Percentiles rank a stretch among this genome's conserved stretches.
Evolutionary conservation across 75 land plant species (phyloP).

Genomic region (Selaginella tamariscina): DNA sequence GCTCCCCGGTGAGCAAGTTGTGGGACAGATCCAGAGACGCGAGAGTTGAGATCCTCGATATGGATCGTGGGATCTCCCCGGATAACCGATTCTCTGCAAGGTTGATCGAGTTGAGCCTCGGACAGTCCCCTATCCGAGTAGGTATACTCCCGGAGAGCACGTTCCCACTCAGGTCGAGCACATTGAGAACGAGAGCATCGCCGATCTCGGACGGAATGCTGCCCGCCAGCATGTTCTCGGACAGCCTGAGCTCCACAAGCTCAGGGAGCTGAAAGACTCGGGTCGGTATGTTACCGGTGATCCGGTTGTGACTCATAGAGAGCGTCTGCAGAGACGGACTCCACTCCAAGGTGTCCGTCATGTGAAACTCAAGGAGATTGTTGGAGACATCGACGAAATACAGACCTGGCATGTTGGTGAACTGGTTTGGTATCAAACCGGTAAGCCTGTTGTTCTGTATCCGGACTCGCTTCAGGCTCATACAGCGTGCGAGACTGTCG

Average conservation of each 20-base stretch:
- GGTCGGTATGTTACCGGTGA: neutral
- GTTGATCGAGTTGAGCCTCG: neutral
- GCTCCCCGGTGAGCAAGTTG: neutral
- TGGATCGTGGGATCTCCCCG: neutral
- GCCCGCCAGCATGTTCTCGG: neutral
- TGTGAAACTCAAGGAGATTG: neutral
- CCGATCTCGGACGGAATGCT: neutral
- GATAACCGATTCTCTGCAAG: neutral
- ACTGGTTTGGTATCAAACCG: neutral
- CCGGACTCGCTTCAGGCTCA: conserved; percentile 2
- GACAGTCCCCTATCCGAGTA: neutral
- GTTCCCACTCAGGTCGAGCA: neutral
- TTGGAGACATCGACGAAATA: conserved; percentile 9
- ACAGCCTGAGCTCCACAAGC: neutral
- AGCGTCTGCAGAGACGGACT: neutral
- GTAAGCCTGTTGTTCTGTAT: conserved; percentile 2
- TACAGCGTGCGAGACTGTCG: neutral
- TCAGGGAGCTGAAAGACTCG: neutral
- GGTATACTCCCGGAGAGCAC: neutral
- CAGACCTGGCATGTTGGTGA: neutral
- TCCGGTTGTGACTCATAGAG: neutral
- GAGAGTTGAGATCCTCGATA: neutral
- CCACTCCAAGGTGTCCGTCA: neutral
- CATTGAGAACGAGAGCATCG: neutral
- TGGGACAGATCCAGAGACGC: neutral